A percentile compares a stretch with the other conserved stretches of the same genome.
These are phyloP conservation scores for Macrophomina tecta DNA, from an alignment of 2,329 filamentous ascomycete genomes.

Conservation along the genomic window DNA sequence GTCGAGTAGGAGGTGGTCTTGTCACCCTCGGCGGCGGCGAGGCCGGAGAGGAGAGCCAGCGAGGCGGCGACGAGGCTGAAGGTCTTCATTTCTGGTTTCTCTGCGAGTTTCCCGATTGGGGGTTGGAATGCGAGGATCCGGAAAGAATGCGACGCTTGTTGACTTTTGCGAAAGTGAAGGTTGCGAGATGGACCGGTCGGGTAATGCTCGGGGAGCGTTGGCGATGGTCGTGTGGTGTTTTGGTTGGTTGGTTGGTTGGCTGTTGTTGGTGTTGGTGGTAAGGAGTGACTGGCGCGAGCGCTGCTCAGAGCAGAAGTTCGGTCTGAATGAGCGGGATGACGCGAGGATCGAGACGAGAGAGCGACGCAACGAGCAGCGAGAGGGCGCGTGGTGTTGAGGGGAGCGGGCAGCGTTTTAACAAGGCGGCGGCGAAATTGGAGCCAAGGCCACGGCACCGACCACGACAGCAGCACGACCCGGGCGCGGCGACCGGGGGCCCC, in stretches of 20 bases:
- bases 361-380: slow-evolving; percentile 22
- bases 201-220: too few species aligned
- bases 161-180: not conserved
- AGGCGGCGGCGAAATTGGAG: slow-evolving; percentile 19
- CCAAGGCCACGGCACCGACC: slow-evolving; percentile 11
- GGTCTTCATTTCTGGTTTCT: slow-evolving; percentile 35
- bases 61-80: slow-evolving; percentile 42
- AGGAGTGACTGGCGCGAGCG: slow-evolving; percentile 26
- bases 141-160: slow-evolving; percentile 12
- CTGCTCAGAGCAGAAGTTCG: slow-evolving; percentile 24
- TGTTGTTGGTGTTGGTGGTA: slow-evolving; percentile 1
- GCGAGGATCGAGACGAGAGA: slow-evolving; percentile 2
- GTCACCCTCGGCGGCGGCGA: slow-evolving; percentile 46
- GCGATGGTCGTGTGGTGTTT: not conserved
- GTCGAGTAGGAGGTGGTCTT: slow-evolving; percentile 29
- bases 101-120: slow-evolving; percentile 8
- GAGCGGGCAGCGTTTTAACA: slow-evolving; percentile 13
- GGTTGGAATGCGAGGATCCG: not conserved
- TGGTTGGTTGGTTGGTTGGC: not conserved
- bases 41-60: slow-evolving; percentile 43
- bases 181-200: not conserved
- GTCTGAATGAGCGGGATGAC: slow-evolving; percentile 19
- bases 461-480: slow-evolving; percentile 6
- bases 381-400: slow-evolving; percentile 25
- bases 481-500: not conserved